phyloP scores from a whole-genome alignment of 768 basidiomycete species.

The Suillus hirtellus region DNA sequence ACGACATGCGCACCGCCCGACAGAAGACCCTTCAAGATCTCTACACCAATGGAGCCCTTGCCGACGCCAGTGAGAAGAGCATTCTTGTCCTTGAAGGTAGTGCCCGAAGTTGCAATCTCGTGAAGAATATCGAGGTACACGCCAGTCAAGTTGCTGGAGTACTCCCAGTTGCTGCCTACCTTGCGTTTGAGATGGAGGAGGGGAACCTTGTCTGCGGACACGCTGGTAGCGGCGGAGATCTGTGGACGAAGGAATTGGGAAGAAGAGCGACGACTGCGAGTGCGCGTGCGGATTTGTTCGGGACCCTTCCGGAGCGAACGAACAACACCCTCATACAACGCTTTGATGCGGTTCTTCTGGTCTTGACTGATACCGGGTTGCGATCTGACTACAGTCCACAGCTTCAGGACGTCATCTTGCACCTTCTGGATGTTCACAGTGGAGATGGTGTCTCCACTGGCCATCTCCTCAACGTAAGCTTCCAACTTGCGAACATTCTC shows the following conservation, averaged over 20 bases:
- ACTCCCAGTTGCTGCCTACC: slow-evolving; percentile 93
- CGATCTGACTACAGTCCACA: slow-evolving; percentile 96
- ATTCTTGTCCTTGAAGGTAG: slow-evolving; percentile 99
- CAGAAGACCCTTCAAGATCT: slow-evolving; percentile 94
- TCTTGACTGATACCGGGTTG: slow-evolving; percentile 97
- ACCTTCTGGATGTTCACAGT: slow-evolving; percentile 96
- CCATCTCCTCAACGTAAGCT: slow-evolving; percentile 98
- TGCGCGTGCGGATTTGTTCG: slow-evolving; percentile 55
- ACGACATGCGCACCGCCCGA: slow-evolving; percentile 97
- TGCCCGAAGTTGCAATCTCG: slow-evolving; percentile 98
- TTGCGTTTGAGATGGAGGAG: slow-evolving; percentile 96
- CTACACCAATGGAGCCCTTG: slow-evolving; percentile 96
- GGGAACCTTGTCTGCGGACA: slow-evolving; percentile 87
- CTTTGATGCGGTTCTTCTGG: slow-evolving; percentile 94
- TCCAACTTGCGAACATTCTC: slow-evolving; percentile 97
- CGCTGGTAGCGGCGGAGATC: slow-evolving; percentile 64
- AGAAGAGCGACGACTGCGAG: slow-evolving; percentile 83
- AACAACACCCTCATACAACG: slow-evolving; percentile 95
- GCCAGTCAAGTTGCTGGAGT: slow-evolving; percentile 93
- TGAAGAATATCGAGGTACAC: slow-evolving; percentile 96
- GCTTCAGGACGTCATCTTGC: slow-evolving; percentile 92
- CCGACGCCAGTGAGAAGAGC: slow-evolving; percentile 97
- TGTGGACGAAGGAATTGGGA: slow-evolving; percentile 97
- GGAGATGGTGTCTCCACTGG: slow-evolving; percentile 86
- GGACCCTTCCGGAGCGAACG: slow-evolving; percentile 84